Percentiles rank a stretch among this genome's conserved stretches.
These are phyloP conservation scores for Coccomyxa sp. DNA, from an alignment of 139 green algal genomes.

Conservation along the genomic window DNA sequence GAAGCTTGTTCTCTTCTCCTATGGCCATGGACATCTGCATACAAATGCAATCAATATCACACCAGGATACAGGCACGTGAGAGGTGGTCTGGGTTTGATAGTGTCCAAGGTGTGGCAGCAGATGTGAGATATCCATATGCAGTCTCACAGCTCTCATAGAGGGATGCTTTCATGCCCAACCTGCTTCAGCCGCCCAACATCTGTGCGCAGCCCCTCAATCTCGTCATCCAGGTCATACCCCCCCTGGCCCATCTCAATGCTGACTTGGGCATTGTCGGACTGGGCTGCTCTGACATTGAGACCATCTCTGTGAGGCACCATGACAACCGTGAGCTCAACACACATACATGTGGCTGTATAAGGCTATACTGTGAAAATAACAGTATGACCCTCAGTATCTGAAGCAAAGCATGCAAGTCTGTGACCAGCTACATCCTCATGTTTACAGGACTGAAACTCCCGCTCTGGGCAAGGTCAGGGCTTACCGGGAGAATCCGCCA, in stretches of 20 bases:
- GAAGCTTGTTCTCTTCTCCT: slow-evolving; percentile 29
- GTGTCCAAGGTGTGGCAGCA: not conserved
- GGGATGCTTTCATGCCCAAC: not conserved
- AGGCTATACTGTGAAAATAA: not conserved
- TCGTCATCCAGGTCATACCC: slow-evolving; percentile 33
- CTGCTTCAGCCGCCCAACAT: slow-evolving; percentile 35
- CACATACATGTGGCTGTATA: no score
- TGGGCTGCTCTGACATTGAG: slow-evolving; percentile 5
- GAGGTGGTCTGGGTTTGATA: not conserved
- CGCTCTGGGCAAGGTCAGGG: no score
- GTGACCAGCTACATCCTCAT: not conserved
- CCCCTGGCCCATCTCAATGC: slow-evolving; percentile 10
- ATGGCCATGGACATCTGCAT: slow-evolving; percentile 19
- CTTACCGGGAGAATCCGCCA: not conserved
- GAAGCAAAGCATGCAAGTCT: not conserved
- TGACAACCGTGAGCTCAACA: no score
- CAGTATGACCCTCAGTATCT: not conserved
- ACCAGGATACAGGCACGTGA: not conserved
- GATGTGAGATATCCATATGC: not conserved
- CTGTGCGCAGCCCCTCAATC: slow-evolving; percentile 30
- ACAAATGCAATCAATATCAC: no score
- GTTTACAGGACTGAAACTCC: no score
- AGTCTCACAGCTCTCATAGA: not conserved
- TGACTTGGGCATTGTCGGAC: slow-evolving; percentile 13
- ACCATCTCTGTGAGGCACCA: slow-evolving; percentile 4